Evolutionary conservation across 2,329 filamentous ascomycete genomes (phyloP).

Genomic region (Diaporthe ampelina): DNA sequence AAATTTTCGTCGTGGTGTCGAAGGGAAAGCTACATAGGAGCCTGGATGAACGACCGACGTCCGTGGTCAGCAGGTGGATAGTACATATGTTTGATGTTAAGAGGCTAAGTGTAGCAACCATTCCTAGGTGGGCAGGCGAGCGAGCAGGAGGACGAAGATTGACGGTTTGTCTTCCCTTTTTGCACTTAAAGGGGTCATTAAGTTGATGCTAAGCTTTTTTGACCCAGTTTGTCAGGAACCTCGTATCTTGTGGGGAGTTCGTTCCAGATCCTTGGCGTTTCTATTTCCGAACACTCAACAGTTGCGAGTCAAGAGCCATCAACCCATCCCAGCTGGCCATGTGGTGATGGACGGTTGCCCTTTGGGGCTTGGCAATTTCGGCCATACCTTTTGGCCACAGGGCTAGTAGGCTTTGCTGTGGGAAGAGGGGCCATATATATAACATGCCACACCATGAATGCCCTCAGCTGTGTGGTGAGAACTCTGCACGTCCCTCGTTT

Average conservation of each 20-base stretch:
- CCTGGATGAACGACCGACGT: background rate
- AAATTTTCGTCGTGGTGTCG: background rate
- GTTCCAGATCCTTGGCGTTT: constrained; percentile 21
- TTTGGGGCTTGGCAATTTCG: constrained; percentile 16
- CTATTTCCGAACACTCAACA: constrained; percentile 6
- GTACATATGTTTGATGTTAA: background rate
- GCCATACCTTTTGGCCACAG: constrained; percentile 10
- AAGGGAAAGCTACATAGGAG: background rate
- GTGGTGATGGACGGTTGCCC: constrained; percentile 5
- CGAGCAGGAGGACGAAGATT: background rate
- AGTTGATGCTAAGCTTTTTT: constrained; percentile 28
- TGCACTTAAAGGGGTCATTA: background rate
- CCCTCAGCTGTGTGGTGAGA: background rate
- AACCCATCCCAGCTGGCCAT: background rate
- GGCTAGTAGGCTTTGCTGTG: background rate
- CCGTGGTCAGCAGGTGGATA: background rate
- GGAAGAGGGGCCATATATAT: background rate
- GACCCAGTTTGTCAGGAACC: constrained; percentile 5
- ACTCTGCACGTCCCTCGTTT: constrained; percentile 3
- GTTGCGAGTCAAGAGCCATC: constrained; percentile 18
- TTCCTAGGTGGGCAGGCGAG: background rate
- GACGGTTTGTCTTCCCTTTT: background rate
- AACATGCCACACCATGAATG: background rate
- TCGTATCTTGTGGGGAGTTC: constrained; percentile 25
- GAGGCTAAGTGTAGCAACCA: background rate